Evolutionary conservation across 2,329 filamentous ascomycete genomes (phyloP).

Genomic region (Exophiala oligosperma): DNA sequence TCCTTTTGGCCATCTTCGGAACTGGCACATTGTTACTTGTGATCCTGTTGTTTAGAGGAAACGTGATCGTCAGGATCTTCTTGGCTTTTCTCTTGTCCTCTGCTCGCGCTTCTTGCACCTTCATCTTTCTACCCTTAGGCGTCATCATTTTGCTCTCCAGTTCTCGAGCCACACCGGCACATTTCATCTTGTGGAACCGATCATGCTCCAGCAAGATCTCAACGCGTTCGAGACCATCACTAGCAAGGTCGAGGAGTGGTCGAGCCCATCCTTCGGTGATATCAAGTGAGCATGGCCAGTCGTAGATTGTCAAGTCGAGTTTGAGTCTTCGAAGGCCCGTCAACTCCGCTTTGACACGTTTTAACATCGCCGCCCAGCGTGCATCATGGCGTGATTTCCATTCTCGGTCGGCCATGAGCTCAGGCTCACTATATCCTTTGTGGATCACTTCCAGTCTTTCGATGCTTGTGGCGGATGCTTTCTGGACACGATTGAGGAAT

Average conservation of each 20-base stretch:
- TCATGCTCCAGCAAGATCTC: constrained; percentile 22
- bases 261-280: constrained; percentile 18
- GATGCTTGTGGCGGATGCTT: constrained; percentile 46
- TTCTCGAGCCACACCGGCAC: constrained; percentile 8
- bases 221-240: constrained; percentile 21
- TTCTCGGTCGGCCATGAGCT: constrained; percentile 17
- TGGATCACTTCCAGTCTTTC: constrained; percentile 27
- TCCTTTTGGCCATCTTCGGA: constrained; percentile 22
- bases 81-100: constrained; percentile 16
- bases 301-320: constrained; percentile 23
- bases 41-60: constrained; percentile 8
- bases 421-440: constrained; percentile 26
- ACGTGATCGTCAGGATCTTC: constrained; percentile 29
- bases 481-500: constrained; percentile 38
- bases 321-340: constrained; percentile 17
- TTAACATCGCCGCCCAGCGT: constrained; percentile 22
- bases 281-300: constrained; percentile 28
- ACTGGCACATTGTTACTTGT: neutral
- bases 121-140: constrained; percentile 20
- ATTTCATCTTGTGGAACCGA: constrained; percentile 18
- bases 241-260: constrained; percentile 19
- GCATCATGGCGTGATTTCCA: constrained; percentile 27
- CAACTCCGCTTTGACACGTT: constrained; percentile 18
- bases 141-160: constrained; percentile 29
- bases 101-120: constrained; percentile 16